Conservation (phyloP, 164 flowering plant genomes). For the Dillenia turbinata region DNA sequence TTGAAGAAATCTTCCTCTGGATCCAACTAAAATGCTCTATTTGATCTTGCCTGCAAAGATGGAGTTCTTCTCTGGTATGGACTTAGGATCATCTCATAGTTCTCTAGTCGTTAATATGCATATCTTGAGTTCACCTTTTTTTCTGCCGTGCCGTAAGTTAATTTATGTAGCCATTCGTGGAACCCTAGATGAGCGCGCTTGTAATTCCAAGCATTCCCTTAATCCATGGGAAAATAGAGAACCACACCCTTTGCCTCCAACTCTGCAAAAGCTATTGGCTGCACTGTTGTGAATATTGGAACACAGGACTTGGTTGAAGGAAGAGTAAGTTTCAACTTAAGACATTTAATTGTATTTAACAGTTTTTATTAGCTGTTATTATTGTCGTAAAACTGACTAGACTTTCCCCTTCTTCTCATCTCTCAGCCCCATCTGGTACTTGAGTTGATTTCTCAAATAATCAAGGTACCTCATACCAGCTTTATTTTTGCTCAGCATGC, state of each 20-base stretch:
- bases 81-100: conserved; percentile 7
- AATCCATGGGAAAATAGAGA: conserved; percentile 98
- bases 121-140: not conserved
- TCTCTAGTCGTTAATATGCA: conserved; percentile 1
- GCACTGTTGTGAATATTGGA: conserved; percentile 95
- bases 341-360: not conserved
- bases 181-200: conserved; percentile 90
- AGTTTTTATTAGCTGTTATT: not conserved
- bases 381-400: not conserved
- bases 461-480: conserved; percentile 50
- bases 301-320: conserved; percentile 89
- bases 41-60: conserved; percentile 76
- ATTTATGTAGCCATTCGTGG: conserved; percentile 96
- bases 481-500: not conserved
- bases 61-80: conserved; percentile 90
- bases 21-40: conserved; percentile 62
- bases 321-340: conserved; percentile 52
- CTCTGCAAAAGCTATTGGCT: conserved; percentile 95
- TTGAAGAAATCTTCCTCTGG: conserved; percentile 71
- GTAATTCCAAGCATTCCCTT: conserved; percentile 68
- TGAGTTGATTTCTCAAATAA: conserved; percentile 89
- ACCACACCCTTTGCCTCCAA: conserved; percentile 92
- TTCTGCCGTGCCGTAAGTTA: conserved; percentile 57
- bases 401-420: conserved; percentile 5
- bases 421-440: conserved; percentile 84